Evolutionary conservation across 1,139 yeast species (phyloP), one percentile per base, ranked within the genome.

Genomic region (Hemisphaericaspora subhashii): DNA sequence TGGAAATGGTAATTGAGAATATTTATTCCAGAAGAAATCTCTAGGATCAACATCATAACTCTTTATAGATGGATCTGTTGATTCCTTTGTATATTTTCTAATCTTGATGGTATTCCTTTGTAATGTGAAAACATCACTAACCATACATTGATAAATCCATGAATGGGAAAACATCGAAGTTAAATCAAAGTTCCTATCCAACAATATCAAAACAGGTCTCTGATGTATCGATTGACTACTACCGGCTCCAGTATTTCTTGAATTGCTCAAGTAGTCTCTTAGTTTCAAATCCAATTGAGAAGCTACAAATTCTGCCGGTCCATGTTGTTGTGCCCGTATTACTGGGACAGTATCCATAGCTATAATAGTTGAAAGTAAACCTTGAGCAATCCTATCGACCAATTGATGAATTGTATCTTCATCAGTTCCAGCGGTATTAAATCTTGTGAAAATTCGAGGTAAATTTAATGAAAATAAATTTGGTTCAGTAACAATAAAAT

Each of bases 61-160:
- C 49, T 83, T 82, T 33, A 68, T 66, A 16, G 67, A 59, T 3
- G 60, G 55, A 22, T 59, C 51, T 23, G 36, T 5, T 16, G 64
- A 63, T 31, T 58, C 72, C 36, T 68, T 74, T 23, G 68, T 71
- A 32, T 54, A 57, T 38, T 74, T 71, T 17, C 60, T 57, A 22
- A 71, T 51, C 36, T 59, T 63, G 33, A 88, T 74, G 10, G 86
- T 79, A 60, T 90, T 90, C 56, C 95, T 77, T 50, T 82, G 78
- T 52, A 92, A 72, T 40, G 79, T 77, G 60, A 94, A 87, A 9
- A 89, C 95, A 59, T 92, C 99, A 54, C 90, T 86, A 12, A 92
- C 95, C 79, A 92, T 83, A 54, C 97, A 89, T 66, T 92, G 96
- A 59, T 92, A 92, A 38, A 95, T 89, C 98, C 98, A 90, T 5